Evolutionary conservation across 768 basidiomycete species (phyloP).

Genomic region (Mycena latifolia): DNA sequence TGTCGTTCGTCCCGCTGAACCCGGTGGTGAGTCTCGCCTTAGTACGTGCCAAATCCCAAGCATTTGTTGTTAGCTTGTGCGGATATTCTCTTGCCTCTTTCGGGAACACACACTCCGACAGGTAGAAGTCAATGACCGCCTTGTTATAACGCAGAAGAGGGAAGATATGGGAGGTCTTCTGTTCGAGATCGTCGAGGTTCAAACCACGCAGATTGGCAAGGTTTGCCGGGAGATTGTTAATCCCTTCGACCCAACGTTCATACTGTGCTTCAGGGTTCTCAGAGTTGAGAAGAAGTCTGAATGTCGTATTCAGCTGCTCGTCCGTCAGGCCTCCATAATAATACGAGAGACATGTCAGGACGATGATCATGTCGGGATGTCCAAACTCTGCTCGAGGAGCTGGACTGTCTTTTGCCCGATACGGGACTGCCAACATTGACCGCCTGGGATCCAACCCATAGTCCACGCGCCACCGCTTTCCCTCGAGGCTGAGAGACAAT

Average conservation of each 20-base stretch:
- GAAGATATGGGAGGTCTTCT: slow-evolving; percentile 42
- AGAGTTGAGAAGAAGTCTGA: slow-evolving; percentile 52
- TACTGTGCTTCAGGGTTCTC: slow-evolving; percentile 59
- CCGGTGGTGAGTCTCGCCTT: slow-evolving; percentile 55
- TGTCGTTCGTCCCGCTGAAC: slow-evolving; percentile 71
- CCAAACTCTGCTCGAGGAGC: slow-evolving; percentile 62
- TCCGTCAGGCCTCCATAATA: slow-evolving; percentile 61
- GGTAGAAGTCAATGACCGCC: slow-evolving; percentile 59
- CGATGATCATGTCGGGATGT: slow-evolving; percentile 63
- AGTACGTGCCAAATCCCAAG: slow-evolving; percentile 64
- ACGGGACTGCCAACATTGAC: slow-evolving; percentile 64
- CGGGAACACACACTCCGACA: slow-evolving; percentile 61
- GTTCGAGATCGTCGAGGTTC: slow-evolving; percentile 56
- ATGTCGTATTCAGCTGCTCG: slow-evolving; percentile 49
- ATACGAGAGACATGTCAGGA: slow-evolving; percentile 61
- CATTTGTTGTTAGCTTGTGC: slow-evolving; percentile 57
- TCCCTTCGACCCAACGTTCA: slow-evolving; percentile 49
- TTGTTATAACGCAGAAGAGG: slow-evolving; percentile 53
- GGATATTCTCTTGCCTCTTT: slow-evolving; percentile 62
- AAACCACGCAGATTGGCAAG: slow-evolving; percentile 52
- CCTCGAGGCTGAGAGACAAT: slow-evolving; percentile 50
- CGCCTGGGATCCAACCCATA: slow-evolving; percentile 60
- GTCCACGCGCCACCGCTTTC: slow-evolving; percentile 64
- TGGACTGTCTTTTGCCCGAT: slow-evolving; percentile 65
- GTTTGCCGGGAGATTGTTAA: slow-evolving; percentile 42